Evolutionary conservation across 1,139 yeast genomes (phyloP), one percentile per base, ranked within the genome.

Genomic region (Geotrichum histeridarum): DNA sequence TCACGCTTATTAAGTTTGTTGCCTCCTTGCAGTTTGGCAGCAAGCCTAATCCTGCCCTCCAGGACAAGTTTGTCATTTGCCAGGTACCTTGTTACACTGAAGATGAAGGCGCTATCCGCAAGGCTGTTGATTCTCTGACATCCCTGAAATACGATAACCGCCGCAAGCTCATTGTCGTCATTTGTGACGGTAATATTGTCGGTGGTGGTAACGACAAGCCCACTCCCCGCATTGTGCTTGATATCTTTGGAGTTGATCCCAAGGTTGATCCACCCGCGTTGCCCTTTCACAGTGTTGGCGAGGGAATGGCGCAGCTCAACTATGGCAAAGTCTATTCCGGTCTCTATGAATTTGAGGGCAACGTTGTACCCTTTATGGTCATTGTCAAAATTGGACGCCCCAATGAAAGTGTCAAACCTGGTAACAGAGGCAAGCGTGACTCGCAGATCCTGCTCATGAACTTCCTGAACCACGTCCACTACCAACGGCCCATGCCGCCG

Each of bases 371-470:
- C 1, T 73, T 60, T 58, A 58, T 73, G 38, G 73, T 72, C 6
- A 63, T 73, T 33, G 74, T 70, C 44, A 73, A 73, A 58, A 68
- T 67, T n/a, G 76, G 76, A 4, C 62, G 68, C 37, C 71, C 72
- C 1, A 61, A 63, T 12, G 76, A 73, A 56, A 50, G 57, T 8
- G 54, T 61, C 38, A 60, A 67, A 17, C 75, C 77, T 2, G 77
- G 77, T 11, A 73, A 73, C 59, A 64, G 77, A 52, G 77, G 77
- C 32, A 73, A 73, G 60, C 73, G 77, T 49, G 77, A 73, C 60
- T 72, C 76, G 2, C 77, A 73, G 60, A 66, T 73, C 51, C 53
- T 73, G 44, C 54, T 73, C 51, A 70, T 73, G 74, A 70, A 68
- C 47, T 72, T 72, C 61, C 60, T 73, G 53, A 73, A 73, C 60